phyloP scores from a whole-genome alignment of 1,284 basidiomycete genomes.

The Melampsora larici-populina region DNA sequence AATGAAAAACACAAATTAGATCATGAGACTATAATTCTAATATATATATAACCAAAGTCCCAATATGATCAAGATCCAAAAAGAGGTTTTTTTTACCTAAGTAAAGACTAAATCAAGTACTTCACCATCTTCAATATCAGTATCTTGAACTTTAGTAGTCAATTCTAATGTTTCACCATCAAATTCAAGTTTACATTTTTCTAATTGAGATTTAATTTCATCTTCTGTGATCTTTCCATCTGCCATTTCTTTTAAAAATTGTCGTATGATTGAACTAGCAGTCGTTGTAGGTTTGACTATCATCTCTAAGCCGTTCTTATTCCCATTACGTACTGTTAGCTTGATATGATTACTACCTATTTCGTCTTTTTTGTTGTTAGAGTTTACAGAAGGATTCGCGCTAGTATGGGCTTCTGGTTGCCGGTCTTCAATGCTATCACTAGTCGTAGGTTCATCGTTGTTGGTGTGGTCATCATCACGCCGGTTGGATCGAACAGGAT shows the following conservation, averaged over 20 bases:
- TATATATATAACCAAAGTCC: no score
- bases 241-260: slow-evolving; percentile 10
- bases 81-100: not conserved
- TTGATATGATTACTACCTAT: not conserved
- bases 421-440: no score
- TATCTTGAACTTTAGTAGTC: slow-evolving; percentile 7
- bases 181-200: slow-evolving; percentile 8
- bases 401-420: not conserved
- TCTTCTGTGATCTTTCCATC: no score
- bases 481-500: not conserved
- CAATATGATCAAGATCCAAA: no score
- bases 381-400: not conserved
- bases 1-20: no score
- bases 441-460: not conserved
- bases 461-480: not conserved
- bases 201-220: not conserved
- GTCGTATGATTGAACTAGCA: slow-evolving; percentile 13
- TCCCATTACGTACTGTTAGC: slow-evolving; percentile 15
- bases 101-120: slow-evolving; percentile 23
- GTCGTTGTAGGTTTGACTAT: not conserved
- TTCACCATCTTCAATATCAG: slow-evolving; percentile 20
- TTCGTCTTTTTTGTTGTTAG: not conserved
- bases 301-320: slow-evolving; percentile 4
- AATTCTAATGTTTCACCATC: slow-evolving; percentile 18
- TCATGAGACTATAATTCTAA: no score